phyloP scores from a whole-genome alignment of 352 stramenopile genomes.

The Hyaloperonospora brassicae region DNA sequence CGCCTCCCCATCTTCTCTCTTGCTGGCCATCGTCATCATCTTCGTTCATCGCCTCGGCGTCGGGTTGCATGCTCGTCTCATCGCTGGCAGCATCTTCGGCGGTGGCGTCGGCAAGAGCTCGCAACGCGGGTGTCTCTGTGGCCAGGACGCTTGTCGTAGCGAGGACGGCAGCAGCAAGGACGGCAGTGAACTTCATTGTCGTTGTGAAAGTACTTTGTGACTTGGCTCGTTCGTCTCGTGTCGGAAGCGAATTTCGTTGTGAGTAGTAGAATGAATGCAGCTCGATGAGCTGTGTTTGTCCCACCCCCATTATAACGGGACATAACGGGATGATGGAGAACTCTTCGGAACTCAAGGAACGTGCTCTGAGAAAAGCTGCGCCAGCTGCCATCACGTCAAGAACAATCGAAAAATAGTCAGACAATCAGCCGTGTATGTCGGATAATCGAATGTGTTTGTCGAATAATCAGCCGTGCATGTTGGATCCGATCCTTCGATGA shows the following conservation, averaged over 20 bases:
- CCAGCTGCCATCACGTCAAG: no score
- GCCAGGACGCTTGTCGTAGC: conserved; percentile 11
- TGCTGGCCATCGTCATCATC: conserved; percentile 10
- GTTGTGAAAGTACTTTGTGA: conserved; percentile 6
- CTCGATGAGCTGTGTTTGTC: neutral
- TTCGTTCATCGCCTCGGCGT: conserved; percentile 3
- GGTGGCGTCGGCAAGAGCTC: conserved; percentile 9
- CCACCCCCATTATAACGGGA: no score
- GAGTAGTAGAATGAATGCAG: conserved; percentile 2
- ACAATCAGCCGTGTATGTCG: no score
- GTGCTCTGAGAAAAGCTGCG: conserved; percentile 1
- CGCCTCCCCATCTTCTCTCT: conserved; percentile 8
- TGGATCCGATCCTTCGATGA: no score
- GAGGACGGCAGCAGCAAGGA: conserved; percentile 16
- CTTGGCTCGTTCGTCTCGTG: conserved; percentile 1
- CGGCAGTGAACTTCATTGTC: conserved; percentile 19
- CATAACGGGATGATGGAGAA: neutral
- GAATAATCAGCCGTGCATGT: no score
- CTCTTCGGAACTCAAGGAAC: conserved; percentile 8
- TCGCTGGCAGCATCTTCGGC: neutral
- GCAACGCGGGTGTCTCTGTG: conserved; percentile 11
- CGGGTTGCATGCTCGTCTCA: conserved; percentile 6
- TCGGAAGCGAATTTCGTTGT: conserved; percentile 23
- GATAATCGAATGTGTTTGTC: no score
- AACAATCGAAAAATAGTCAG: no score